Evolutionary conservation across 1,284 basidiomycete species (phyloP).

Genomic region (Apiotrichum gamsii): DNA sequence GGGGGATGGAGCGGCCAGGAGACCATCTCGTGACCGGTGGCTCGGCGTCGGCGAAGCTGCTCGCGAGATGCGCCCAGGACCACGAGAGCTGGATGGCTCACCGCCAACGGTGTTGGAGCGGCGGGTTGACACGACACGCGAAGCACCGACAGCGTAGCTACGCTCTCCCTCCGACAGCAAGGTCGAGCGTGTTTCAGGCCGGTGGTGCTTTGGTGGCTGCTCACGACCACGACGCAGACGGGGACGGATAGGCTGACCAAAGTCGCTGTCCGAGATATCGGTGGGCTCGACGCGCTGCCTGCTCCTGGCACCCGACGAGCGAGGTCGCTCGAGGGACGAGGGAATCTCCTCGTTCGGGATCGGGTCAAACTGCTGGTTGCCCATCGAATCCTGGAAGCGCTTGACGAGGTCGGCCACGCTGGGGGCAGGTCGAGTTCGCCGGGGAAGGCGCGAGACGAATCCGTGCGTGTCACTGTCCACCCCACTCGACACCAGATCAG

Average conservation of each 20-base stretch:
- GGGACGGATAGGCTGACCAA: constrained; percentile 2
- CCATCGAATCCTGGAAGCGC: constrained; percentile 54
- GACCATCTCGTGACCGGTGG: constrained; percentile 2
- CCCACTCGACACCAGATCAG: constrained; percentile 31
- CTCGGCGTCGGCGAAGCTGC: constrained; percentile 2
- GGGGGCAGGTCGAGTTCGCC: constrained; percentile 49
- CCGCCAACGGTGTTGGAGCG: not conserved
- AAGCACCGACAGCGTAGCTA: constrained; percentile 78
- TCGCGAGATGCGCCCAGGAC: constrained; percentile 6
- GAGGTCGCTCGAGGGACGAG: constrained; percentile 20
- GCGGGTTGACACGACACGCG: constrained; percentile 16
- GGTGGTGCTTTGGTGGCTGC: not conserved
- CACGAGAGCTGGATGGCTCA: not conserved
- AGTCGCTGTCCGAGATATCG: constrained; percentile 45
- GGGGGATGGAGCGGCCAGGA: constrained; percentile 3
- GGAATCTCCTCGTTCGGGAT: not conserved
- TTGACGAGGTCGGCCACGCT: constrained; percentile 79
- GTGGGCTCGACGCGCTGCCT: constrained; percentile 5
- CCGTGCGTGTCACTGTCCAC: constrained; percentile 39
- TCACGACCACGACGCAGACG: constrained; percentile 2
- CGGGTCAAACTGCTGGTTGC: constrained; percentile 13
- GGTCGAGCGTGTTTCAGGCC: constrained; percentile 1
- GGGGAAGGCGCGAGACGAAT: constrained; percentile 62
- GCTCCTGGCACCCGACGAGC: constrained; percentile 13
- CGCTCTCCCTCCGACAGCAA: constrained; percentile 73